Evolutionary conservation across 1,284 basidiomycete species (phyloP), one percentile per base, ranked within the genome.

Genomic region (Cystobasidium sp.): DNA sequence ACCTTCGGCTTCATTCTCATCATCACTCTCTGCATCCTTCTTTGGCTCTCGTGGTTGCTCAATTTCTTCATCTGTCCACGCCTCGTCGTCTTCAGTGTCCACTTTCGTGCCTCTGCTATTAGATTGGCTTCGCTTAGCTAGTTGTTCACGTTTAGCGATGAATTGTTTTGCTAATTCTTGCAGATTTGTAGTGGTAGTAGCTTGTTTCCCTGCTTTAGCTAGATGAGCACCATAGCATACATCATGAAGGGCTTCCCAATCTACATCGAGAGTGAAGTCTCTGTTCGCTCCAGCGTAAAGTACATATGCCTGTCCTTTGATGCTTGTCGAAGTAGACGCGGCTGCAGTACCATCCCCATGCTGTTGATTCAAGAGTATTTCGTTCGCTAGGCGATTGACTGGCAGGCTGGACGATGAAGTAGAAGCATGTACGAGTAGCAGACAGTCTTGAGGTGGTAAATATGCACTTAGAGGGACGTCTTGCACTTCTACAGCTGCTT

Each of bases 51-150:
- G 22, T 8, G 62, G 62, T 31, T 62, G 41, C 47, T 73, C 70
- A 24, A 73, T 62, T 46, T 73, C 70, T 62, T 73, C 70, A 47
- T 73, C 70, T 58, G 70, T 73, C 70, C 70, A 73, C 3, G n/a
- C 52, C 8, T 41, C 63, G 3, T 53, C 70, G 2, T 51, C 63
- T 7, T 66, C 70, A n/a, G 59, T 63, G 16, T 70, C 59, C 68
- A 53, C 44, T 22, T 59, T 49, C 14, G 46, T 39, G 12, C 47
- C 66, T 8, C 31, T 31, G 5, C 31, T 31, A 5, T 64, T 3
- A 20, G 39, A 44, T 47, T 58, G 37, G 14, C 37, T 44, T 12
- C 9, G 10, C 16, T 10, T 47, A 10, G 16, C 44, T 39, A 46
- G 22, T 16, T 14, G 20, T 46, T 20, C 66, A 20, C 59, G 59